Percentiles rank a stretch among this genome's conserved stretches.
Conservation (phyloP, 176 grass and related monocot genomes). For the Avena eriantha region DNA sequence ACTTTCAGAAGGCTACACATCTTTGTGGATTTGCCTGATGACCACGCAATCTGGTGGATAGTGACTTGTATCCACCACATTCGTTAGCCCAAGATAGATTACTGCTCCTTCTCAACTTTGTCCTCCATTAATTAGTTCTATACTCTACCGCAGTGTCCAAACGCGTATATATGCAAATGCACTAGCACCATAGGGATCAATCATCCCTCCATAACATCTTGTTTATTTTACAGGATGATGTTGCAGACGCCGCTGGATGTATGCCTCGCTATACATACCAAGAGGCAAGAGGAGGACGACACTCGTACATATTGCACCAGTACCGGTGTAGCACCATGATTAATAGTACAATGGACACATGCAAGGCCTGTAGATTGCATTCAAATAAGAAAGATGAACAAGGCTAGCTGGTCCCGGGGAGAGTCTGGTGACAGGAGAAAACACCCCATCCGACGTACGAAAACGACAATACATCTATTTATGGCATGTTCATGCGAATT, state of each 20-base stretch:
- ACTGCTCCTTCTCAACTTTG: background rate
- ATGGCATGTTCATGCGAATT: background rate
- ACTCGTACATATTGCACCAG: background rate
- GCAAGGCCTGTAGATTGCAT: too few relatives aligned
- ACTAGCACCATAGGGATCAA: slow-evolving; percentile 9
- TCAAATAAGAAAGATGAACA: too few relatives aligned
- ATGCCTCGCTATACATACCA: background rate
- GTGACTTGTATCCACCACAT: slow-evolving; percentile 15
- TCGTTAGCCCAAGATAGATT: slow-evolving; percentile 23
- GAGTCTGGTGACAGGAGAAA: background rate
- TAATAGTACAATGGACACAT: too few relatives aligned
- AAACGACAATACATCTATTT: background rate
- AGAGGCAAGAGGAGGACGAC: too few relatives aligned
- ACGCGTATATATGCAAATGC: background rate
- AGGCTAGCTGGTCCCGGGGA: background rate
- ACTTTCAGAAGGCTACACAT: background rate
- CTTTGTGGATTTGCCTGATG: slow-evolving; percentile 19
- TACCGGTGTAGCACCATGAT: background rate
- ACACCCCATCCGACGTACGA: background rate
- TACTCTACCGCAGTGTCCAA: slow-evolving; percentile 28
- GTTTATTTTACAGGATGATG: background rate
- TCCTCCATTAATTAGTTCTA: background rate
- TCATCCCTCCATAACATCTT: background rate
- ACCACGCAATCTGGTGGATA: slow-evolving; percentile 37
- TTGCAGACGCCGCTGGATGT: background rate